Evolutionary conservation across 805 yeast genomes (phyloP).

Genomic region (Pichia thaimueangensis): DNA sequence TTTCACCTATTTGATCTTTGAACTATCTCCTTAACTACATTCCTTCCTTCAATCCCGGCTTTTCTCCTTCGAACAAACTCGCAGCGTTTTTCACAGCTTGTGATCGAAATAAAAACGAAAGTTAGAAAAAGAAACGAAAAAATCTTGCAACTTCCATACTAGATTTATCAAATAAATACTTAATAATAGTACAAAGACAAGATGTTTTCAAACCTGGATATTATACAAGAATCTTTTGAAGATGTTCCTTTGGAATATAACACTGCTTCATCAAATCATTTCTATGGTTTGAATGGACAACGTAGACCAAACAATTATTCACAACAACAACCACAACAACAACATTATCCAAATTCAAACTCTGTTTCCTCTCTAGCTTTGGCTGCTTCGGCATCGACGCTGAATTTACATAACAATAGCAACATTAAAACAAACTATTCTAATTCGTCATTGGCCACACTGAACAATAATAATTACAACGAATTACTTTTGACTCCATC

Average conservation of each 20-base stretch:
- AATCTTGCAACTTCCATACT: no score
- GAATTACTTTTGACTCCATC: slow-evolving; percentile 23
- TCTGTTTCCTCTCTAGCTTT: background rate
- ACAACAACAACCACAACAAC: no score
- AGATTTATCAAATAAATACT: no score
- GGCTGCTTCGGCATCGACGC: background rate
- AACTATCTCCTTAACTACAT: no score
- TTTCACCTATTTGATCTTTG: no score
- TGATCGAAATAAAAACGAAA: no score
- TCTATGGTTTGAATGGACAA: slow-evolving; percentile 1
- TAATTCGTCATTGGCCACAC: slow-evolving; percentile 2
- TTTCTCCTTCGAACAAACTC: no score
- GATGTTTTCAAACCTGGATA: slow-evolving; percentile 19
- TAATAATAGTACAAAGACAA: no score
- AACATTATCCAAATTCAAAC: no score
- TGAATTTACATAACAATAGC: background rate
- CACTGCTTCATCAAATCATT: background rate
- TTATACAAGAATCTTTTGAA: slow-evolving; percentile 32
- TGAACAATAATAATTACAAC: slow-evolving; percentile 5
- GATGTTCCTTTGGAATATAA: slow-evolving; percentile 21
- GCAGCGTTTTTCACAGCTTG: no score
- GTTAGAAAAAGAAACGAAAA: no score
- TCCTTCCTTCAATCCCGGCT: no score
- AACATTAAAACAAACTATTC: slow-evolving; percentile 3
- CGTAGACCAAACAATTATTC: background rate